Evolutionary conservation across 306 rosid genomes (phyloP).

Genomic region (Biancaea sappan): DNA sequence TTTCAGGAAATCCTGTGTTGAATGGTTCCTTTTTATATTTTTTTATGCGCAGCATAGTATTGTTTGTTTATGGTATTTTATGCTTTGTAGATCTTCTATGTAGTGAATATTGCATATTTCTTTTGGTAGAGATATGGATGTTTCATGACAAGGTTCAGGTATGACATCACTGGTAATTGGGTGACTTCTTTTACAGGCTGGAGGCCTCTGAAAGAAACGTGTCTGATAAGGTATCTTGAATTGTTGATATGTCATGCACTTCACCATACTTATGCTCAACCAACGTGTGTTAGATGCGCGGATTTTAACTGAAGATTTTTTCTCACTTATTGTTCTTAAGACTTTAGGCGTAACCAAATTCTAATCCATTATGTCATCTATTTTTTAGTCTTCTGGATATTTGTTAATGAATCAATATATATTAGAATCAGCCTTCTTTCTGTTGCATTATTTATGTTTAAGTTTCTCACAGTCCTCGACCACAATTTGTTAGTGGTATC

Average conservation of each 20-base stretch:
- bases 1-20: neutral
- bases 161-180: conserved; percentile 22
- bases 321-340: conserved; percentile 11
- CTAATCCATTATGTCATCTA: neutral
- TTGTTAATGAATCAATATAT: neutral
- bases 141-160: conserved; percentile 33
- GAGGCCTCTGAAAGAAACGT: conserved; percentile 13
- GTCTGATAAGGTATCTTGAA: conserved; percentile 10
- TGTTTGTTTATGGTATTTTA: conserved; percentile 3
- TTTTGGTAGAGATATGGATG: conserved; percentile 38
- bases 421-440: neutral
- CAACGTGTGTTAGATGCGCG: neutral
- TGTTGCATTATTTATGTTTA: neutral
- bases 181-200: conserved; percentile 21
- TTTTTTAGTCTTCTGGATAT: neutral
- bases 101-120: conserved; percentile 9
- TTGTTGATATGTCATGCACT: neutral
- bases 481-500: neutral
- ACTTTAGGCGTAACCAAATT: neutral
- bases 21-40: neutral
- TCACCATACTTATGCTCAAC: conserved; percentile 1
- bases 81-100: conserved; percentile 26
- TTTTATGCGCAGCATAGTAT: neutral
- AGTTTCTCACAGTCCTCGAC: neutral
- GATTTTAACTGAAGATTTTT: neutral